These are phyloP conservation scores for Paramecium tetraurelia DNA, from an alignment of 73 alveolate species.

Conservation along the genomic window DNA sequence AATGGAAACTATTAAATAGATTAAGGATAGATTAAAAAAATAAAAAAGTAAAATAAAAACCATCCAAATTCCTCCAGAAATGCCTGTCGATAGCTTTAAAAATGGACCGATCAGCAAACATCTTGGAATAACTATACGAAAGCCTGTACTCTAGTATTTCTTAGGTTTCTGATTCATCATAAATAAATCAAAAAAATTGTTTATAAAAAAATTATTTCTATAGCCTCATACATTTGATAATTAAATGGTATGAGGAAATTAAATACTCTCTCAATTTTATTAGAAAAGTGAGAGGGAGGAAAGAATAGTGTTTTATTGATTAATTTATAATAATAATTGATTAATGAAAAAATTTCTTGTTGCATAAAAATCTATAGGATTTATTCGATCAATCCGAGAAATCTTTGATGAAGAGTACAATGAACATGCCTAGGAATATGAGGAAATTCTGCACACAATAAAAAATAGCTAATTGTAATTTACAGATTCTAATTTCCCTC, in stretches of 20 bases:
- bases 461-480: constrained; percentile 48
- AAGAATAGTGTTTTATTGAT: not conserved
- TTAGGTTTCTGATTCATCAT: not conserved
- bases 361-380: not conserved
- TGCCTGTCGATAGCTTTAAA: not conserved
- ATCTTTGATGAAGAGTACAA: constrained; percentile 53
- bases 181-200: not conserved
- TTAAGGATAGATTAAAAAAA: not conserved
- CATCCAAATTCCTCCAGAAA: not conserved
- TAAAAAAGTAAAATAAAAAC: not conserved
- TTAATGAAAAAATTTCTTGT: not conserved
- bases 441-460: constrained; percentile 52
- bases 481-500: constrained; percentile 73
- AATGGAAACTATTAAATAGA: not conserved
- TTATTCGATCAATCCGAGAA: not conserved
- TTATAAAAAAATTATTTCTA: not conserved
- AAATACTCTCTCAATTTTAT: too few relatives aligned
- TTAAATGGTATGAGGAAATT: not conserved
- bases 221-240: not conserved
- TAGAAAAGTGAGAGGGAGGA: not conserved
- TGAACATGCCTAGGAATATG: constrained; percentile 68
- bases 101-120: not conserved
- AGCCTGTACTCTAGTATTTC: not conserved
- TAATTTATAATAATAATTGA: not conserved
- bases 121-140: not conserved